Evolutionary conservation across 106 monocot genomes (phyloP), one percentile per base, ranked within the genome.

Genomic region (Allium sativum): DNA sequence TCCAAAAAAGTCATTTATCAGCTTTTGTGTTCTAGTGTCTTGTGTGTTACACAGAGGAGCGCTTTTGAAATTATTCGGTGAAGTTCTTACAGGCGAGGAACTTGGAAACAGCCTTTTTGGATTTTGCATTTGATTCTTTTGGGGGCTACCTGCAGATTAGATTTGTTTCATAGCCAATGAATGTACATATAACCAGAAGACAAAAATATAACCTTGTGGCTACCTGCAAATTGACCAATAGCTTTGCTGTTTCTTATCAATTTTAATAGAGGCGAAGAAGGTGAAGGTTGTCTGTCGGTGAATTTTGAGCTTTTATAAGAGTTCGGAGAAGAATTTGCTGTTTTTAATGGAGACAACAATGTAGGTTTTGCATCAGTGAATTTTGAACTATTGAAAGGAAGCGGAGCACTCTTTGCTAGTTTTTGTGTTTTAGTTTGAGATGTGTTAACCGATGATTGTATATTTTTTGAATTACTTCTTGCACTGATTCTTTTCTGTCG

Each of bases 261-360:
- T 59, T 75, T 93, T 42, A 61, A 56, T 18, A 82, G 22, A 55
- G 78, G 81, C 45, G 81, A 88, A 45, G 77, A 74, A 68, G 75
- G 67, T 18, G 56, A 64, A 63, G 81, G 88, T 9, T 75, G 75
- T 12, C 79, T 40, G 22, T 88, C 88, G 11, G 67, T 84, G 72
- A 88, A 84, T 70, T 93, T 93, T 59, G 81, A 88, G 18, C 75
- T 61, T 61, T 62, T 88, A 56, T 61, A 60, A 44, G 79, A 73
- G 54, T 55, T 65, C 48, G 81, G 67, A 53, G 81, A 80, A 72
- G 46, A 12, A 65, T 85, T 85, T 14, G 68, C 13, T 6, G 69
- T 58, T 16, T 10, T 22, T 8, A 65, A 13, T 14, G 50, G 22
- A 3, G 52, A 65, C 2, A 13, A 52, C 48, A 52, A 51, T 52